Evolutionary conservation across 768 basidiomycete genomes (phyloP), one percentile per base, ranked within the genome.

Genomic region (Pleurotus sapidus): DNA sequence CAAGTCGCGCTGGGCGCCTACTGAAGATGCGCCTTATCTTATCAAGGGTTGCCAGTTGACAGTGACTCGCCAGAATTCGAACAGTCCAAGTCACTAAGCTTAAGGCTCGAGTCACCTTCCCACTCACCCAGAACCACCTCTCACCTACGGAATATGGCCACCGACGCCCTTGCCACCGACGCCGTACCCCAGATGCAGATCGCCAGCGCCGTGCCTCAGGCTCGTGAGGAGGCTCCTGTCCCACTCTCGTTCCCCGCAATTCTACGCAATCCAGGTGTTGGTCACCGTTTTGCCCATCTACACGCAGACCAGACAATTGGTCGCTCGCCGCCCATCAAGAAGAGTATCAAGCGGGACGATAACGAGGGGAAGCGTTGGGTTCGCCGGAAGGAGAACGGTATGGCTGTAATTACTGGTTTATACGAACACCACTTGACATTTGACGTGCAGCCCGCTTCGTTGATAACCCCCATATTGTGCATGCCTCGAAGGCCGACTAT

Each of bases 331-430:
- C 61, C 68, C 20, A 38, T 58, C 23, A 83, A 74, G 70, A 83
- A 79, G 63, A 64, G 63, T 34, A 76, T 72, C 39, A 67, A 61
- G 57, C 73, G 84, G 53, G 80, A 81, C 56, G 84, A 86, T 49
- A 86, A 83, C 50, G 87, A 90, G 60, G 91, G 91, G 37, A 92
- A 89, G 69, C 86, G 89, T 34, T 90, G 86, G 86, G 70, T 84
- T 4, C 73, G 89, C 61, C 80, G 91, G 17, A 89, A 84, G 64
- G 89, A 91, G 62, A 93, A 93, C 55, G 84, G 91, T 91, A 47
- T 51, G 79, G 70, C 48, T 43, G 49, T 17, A 46, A 34, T 20
- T 8, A 38, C 24, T 5, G 27, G 12, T 39, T 15, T 17, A 18
- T 20, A 37, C 38, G 9, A 17, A 3, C 14, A 48, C 27, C 54